A percentile compares a stretch with the other conserved stretches of the same genome.
Evolutionary conservation across 257 asterid species (phyloP).

Genomic region (Penstemon eatonii): DNA sequence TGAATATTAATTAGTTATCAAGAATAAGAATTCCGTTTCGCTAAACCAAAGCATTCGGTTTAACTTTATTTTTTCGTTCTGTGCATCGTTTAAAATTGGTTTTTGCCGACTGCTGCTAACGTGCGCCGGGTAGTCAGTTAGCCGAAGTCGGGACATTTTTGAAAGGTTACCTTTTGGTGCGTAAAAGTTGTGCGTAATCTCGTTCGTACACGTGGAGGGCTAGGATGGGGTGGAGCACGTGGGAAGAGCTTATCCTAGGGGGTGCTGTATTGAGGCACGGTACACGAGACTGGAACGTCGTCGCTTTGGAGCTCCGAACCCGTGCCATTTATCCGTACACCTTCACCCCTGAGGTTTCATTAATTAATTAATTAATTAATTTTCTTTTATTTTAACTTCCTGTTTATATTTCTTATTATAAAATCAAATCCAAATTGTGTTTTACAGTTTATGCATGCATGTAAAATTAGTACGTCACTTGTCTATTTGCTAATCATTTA

Average conservation of each 20-base stretch:
- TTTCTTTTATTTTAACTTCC: background rate
- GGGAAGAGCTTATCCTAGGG: conserved; percentile 86
- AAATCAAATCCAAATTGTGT: too few species aligned
- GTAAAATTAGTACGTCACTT: background rate
- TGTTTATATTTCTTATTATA: too few species aligned
- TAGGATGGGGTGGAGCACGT: conserved; percentile 76
- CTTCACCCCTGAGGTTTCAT: conserved; percentile 63
- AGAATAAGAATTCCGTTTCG: background rate
- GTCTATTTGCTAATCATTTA: too few species aligned
- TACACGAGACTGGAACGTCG: conserved; percentile 61
- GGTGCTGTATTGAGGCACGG: conserved; percentile 75
- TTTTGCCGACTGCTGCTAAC: conserved; percentile 15
- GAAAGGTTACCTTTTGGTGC: background rate
- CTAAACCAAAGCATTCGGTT: background rate
- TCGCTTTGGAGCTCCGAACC: conserved; percentile 63
- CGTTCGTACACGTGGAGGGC: conserved; percentile 46
- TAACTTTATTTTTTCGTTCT: background rate
- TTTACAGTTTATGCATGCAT: conserved; percentile 13
- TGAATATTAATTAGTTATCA: too few species aligned
- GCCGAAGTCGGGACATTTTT: conserved; percentile 17
- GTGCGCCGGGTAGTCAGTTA: conserved; percentile 21
- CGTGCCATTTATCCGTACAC: conserved; percentile 45
- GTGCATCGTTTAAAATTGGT: background rate
- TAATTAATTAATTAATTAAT: background rate
- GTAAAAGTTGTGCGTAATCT: conserved; percentile 15